Evolutionary conservation across 2,329 filamentous ascomycete genomes (phyloP), one percentile per base, ranked within the genome.

Genomic region (Venturia nashicola): DNA sequence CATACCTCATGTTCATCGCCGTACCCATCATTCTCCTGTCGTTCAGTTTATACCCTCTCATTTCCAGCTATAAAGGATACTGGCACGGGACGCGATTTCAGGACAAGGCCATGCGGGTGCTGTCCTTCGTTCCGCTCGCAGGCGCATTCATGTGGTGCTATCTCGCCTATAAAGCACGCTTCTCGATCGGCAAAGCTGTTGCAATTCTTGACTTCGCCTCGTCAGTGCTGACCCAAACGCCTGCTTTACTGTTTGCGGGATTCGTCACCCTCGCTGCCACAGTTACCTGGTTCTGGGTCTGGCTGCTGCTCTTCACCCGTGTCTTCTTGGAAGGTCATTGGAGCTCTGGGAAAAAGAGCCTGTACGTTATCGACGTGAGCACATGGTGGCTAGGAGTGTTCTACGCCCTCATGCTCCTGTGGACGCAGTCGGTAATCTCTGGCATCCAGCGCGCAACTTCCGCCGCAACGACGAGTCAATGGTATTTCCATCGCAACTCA

Each of bases 401-500:
- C 73, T 99, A 97, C 76, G 85, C 97, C 68, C 78, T 97, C 65
- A 88, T 97, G 79, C 97, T 97, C 75, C 86, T 97, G 69, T 99
- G 94, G 94, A 94, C 91, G 0, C 80, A 97, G 51, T 89, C 89
- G 2, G 85, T 97, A 65, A 86, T 96, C 72, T 88, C 91, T 65
- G 91, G 91, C 20, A 83, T 97, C 27, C 93, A 99, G 74, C 87
- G 94, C 65, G 87, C 90, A 27, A 94, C 92, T 18, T 96, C 93
- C 16, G 93, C 91, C 32, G 94, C 94, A 12, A 96, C 93, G 0
- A 93, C 97, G 32, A 96, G 91, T 48, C 94, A 99, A 75, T 99
- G 94, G 94, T 99, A 99, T 76, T 99, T 97, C 75, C 93, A 97
- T 75, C 90, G 94, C 67, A 89, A 95, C 69, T 86, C 86, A 5